Base-by-base conservation (phyloP, 2,329 filamentous ascomycete species). In the Cladosporium sp. region DNA sequence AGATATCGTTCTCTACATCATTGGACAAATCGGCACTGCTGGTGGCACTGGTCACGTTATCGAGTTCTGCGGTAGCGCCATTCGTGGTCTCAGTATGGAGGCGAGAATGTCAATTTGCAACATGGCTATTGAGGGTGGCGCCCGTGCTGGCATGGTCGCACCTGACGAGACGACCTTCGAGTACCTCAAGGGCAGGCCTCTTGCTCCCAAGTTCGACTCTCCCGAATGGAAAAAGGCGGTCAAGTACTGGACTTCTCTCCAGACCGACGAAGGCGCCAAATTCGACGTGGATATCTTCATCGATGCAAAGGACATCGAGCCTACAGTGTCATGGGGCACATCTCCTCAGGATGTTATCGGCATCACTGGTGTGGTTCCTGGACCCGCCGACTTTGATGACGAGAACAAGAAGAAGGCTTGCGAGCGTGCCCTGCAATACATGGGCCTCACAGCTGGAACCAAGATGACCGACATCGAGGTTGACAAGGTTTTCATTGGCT, bases 31-130 rank as follows among this genome's bases (percentile, higher is more conserved):
- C 72, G 95, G 95, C 73, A 98, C 95, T 28, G 95, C 95, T 68
- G 95, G 94, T 78, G 95, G 95, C 72, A 98, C 90, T 65, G 93
- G 94, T 68, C 89, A 91, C 62, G 95, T 98, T 70, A 97, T 99
- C 74, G 95, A 99, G 82, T 99, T 94, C 83, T 97, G 93, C 76
- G 95, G 95, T 67, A 97, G 93, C 61, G 92, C 95, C 68, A 97
- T 99, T 77, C 89, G 92, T 72, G 82, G 81, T 68, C 84, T 98
- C 73, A 96, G 92, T 80, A 97, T 99, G 87, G 95, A 98, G 80
- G 95, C 94, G 52, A 89, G 95, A 72, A 98, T 99, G 95, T 97
- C 93, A 69, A 96, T 99, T 78, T 98, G 95, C 84, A 99, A 99
- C 83, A 98, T 98, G 95, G 93, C 93, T 16, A 97, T 98, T 72